A percentile compares a stretch with the other conserved stretches of the same genome.
Conservation (phyloP, 2,329 filamentous ascomycete genomes). For the Aspergillus udagawae region DNA sequence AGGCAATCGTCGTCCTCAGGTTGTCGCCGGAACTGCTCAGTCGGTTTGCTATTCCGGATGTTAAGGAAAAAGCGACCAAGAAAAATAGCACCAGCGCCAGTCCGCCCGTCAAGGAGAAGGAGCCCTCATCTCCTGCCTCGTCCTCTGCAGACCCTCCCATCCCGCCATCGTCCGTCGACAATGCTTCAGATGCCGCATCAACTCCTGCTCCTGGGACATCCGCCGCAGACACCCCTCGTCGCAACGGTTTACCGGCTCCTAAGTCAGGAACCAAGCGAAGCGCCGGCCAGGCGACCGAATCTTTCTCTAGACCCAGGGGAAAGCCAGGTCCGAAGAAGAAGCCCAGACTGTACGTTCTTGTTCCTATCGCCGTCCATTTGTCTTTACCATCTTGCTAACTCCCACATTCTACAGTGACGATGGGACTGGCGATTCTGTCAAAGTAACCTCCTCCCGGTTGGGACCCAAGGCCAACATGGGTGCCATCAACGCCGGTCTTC, state of each 20-base stretch:
- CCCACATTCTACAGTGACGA: constrained; percentile 42
- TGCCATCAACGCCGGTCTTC: constrained; percentile 93
- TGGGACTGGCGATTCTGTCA: constrained; percentile 43
- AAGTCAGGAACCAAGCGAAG: constrained; percentile 62
- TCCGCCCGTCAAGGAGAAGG: constrained; percentile 23
- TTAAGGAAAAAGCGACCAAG: constrained; percentile 19
- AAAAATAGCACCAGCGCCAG: constrained; percentile 16
- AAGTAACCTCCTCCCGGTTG: constrained; percentile 56
- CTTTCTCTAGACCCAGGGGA: constrained; percentile 65
- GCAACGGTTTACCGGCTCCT: constrained; percentile 69
- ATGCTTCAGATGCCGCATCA: constrained; percentile 38
- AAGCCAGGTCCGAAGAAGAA: constrained; percentile 98
- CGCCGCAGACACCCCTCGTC: constrained; percentile 55
- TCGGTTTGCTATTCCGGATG: constrained; percentile 28
- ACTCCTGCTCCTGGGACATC: constrained; percentile 40
- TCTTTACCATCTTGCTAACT: constrained; percentile 1
- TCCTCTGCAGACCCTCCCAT: constrained; percentile 31
- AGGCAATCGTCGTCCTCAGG: constrained; percentile 36
- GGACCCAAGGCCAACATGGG: constrained; percentile 96
- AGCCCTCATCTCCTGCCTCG: constrained; percentile 35
- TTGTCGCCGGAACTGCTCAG: constrained; percentile 35
- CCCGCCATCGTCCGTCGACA: constrained; percentile 38
- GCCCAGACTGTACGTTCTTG: constrained; percentile 72
- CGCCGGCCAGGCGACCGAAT: constrained; percentile 53
- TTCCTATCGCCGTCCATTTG: not conserved